Base-by-base conservation (phyloP, 2,329 filamentous ascomycete species). In the Diaporthe aspalathi region DNA sequence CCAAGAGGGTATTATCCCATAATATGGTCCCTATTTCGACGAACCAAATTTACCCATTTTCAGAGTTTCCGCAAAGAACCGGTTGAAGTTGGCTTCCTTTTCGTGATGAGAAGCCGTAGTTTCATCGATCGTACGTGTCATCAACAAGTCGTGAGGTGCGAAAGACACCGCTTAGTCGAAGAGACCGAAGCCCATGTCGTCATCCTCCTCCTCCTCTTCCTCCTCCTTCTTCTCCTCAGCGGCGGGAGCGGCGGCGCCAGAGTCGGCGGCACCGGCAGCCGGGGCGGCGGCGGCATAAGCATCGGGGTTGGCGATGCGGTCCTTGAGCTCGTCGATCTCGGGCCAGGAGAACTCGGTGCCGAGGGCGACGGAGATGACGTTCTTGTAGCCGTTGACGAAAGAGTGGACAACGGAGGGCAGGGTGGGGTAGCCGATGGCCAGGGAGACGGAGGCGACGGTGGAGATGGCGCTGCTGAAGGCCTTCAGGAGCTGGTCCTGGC, bases 251-350 rank as follows among this genome's bases (percentile, higher is more conserved):
- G 85, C 87, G 69, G 83, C 84, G 74, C 84, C 85, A 73, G 84
- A 52, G 70, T 67, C 83, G 60, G 84, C 81, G 67, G 85, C 84
- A 72, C 86, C 87, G 70, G 91, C 92, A 75, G 83, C 90, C 72
- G 95, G 94, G 76, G 92, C 94, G 76, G 95, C 88, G 62, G 94
- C 83, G 76, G 95, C 96, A 84, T 98, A 99, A 70, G 94, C 94
- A 70, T 99, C 96, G 78, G 97, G 97, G 91, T 99, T 98, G 87
- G 94, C 94, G 81, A 99, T 98, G 84, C 96, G 94, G 88, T 99
- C 96, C 93, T 99, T 99, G 88, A 99, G 93, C 87, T 97, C 90
- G 81, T 97, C 91, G 81, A 99, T 97, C 85, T 94, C 94, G 80
- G 95, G 91, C 95, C 96, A 99, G 86, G 91, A 92, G 89, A 92